Evolutionary conservation across 2,329 filamentous ascomycete species (phyloP), one percentile per base, ranked within the genome.

Genomic region (Xylaria arbuscula): DNA sequence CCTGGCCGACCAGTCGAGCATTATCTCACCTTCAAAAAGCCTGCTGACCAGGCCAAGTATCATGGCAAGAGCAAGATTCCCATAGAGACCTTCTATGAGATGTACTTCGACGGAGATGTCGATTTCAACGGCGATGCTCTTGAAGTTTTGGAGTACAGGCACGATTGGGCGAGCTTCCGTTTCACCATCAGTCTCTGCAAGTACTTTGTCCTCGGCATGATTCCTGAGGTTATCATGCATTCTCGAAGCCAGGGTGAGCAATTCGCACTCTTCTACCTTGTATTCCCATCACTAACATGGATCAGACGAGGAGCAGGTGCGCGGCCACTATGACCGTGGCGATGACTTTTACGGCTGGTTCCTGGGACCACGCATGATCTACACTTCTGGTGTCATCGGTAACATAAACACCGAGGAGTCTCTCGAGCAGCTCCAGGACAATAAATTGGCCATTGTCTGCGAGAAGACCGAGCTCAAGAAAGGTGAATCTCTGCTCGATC

Each of bases 311-410:
- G 95, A 98, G 82, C 96, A 98, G 84, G 94, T 98, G 66, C 93
- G 94, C 79, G 93, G 94, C 81, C 94, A 98, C 85, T 99, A 99
- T 83, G 96, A 98, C 87, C 91, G 94, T 73, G 96, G 96, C 78
- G 94, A 99, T 80, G 96, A 98, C 83, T 97, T 98, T 84, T 99
- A 99, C 86, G 92, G 89, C 80, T 99, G 94, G 94, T 98, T 98
- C 88, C 89, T 98, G 72, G 96, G 96, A 70, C 95, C 95, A 68
- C 94, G 95, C 78, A 99, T 98, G 96, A 93, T 98, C 83, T 98
- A 98, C 86, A 99, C 96, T 60, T 97, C 93, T 59, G 96, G 96
- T 76, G 86, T 99, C 77, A 97, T 99, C 79, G 92, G 92, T 70
- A 94, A 98, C 81, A 88, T 93, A 80, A 90, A 91, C 82, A 87